Conservation (phyloP, 805 yeast species). For the Yarrowia bubula region DNA sequence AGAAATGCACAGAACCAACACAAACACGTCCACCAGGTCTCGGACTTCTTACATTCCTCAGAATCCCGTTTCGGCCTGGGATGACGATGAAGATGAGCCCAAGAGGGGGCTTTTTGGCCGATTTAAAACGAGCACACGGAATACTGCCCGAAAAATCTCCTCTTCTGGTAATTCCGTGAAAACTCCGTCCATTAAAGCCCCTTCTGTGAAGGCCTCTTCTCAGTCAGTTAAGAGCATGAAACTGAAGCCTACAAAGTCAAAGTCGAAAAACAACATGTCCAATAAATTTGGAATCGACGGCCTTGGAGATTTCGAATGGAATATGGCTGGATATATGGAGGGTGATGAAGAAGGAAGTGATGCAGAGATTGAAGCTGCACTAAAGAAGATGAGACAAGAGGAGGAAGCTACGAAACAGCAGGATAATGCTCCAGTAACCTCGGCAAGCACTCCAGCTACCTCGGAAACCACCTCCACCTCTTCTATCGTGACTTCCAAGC, state of each 20-base stretch:
- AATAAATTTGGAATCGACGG: slow-evolving; percentile 2
- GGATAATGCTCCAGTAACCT: too few relatives aligned
- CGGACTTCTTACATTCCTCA: neutral
- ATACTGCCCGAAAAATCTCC: too few relatives aligned
- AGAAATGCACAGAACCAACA: neutral
- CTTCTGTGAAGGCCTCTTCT: neutral
- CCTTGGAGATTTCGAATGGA: slow-evolving; percentile 10
- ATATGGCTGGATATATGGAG: slow-evolving; percentile 5
- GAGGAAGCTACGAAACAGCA: neutral
- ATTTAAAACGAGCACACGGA: neutral
- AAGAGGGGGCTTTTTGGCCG: neutral
- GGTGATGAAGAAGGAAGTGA: slow-evolving; percentile 7
- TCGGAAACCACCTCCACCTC: neutral
- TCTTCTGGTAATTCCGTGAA: too few relatives aligned
- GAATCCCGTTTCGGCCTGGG: slow-evolving; percentile 6
- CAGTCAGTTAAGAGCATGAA: too few relatives aligned
- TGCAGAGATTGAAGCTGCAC: slow-evolving; percentile 6
- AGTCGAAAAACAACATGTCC: neutral
- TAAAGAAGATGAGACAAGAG: neutral
- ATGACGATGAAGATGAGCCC: slow-evolving; percentile 8
- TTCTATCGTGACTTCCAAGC: neutral
- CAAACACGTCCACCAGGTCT: neutral
- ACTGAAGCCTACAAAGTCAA: neutral
- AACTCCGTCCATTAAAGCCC: neutral
- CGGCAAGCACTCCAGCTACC: neutral